Base-by-base conservation (phyloP, 305 asterid genomes). In the Rubia balearica region DNA sequence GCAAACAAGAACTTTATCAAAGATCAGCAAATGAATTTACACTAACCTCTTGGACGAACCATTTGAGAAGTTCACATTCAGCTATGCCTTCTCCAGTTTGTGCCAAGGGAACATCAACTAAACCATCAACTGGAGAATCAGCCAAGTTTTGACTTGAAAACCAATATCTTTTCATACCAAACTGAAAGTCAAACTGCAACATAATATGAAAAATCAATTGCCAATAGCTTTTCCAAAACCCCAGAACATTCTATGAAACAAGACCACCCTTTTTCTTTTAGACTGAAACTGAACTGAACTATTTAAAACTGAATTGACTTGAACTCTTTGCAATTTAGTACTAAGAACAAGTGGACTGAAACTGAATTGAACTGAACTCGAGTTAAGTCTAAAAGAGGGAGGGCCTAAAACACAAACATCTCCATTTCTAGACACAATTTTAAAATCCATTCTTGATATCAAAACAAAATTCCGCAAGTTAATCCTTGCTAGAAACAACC, bases 11-110 rank as follows among this genome's bases (percentile, higher is more conserved):
- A 46, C 11, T 22, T 67, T 2, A 14, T 16, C 57, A 45, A 7
- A 14, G 10, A 48, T 13, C 5, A 10, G 71, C 22, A 46, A 48
- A 67, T 5, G 11, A 67, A 30, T 48, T 67, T 53, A 33, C 12
- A 30, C 90, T 83, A 75, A 93, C 98, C 98, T 90, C 98, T 74
- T 84, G 73, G 67, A 93, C 92, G 68, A 90, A 93, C 98, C 98
- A 93, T 77, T 88, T 81, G 68, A 93, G 92, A 74, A 93, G 97
- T 79, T 93, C 98, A 75, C 98, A 93, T 80, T 93, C 98, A 19
- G 98, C 98, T 74, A 93, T 93, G 53, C 98, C 98, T 89, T 93
- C 98, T 45, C 98, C 98, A 0, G 98, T 93, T 87, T 93, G 98
- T 0, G 98, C 98, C 85, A 93, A 82, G 53, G 96, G 96, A 57